phyloP scores from a whole-genome alignment of 2,329 filamentous ascomycete species.

The Neofusicoccum umdonicola region DNA sequence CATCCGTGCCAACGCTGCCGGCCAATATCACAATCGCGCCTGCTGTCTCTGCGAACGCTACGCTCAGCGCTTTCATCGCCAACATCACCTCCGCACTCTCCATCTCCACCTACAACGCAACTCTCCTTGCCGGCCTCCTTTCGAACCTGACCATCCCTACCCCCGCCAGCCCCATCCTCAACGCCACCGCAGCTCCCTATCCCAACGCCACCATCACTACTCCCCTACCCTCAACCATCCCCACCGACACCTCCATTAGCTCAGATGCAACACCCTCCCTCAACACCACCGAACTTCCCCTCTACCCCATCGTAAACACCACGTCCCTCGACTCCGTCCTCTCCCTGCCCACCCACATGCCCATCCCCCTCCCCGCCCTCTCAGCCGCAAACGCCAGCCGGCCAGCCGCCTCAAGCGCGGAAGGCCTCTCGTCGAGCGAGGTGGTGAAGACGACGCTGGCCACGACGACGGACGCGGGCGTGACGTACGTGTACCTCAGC shows the following conservation, averaged over 20 bases:
- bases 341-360: constrained; percentile 2
- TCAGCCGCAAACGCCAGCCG: background rate
- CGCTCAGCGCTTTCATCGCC: background rate
- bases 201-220: background rate
- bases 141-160: background rate
- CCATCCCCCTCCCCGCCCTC: background rate
- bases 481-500: background rate
- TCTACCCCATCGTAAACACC: background rate
- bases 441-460: background rate
- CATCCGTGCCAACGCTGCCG: background rate
- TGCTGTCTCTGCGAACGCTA: background rate
- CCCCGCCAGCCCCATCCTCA: background rate
- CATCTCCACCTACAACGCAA: background rate
- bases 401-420: background rate
- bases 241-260: background rate
- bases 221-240: background rate
- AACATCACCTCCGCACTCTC: background rate
- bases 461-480: background rate
- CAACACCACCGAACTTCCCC: background rate
- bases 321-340: background rate
- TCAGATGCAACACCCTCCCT: background rate
- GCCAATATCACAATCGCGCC: background rate
- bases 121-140: background rate
- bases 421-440: background rate
- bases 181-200: background rate